Evolutionary conservation across 179 eudicot genomes (phyloP), one percentile per base, ranked within the genome.

Genomic region (Beta corolliflora): DNA sequence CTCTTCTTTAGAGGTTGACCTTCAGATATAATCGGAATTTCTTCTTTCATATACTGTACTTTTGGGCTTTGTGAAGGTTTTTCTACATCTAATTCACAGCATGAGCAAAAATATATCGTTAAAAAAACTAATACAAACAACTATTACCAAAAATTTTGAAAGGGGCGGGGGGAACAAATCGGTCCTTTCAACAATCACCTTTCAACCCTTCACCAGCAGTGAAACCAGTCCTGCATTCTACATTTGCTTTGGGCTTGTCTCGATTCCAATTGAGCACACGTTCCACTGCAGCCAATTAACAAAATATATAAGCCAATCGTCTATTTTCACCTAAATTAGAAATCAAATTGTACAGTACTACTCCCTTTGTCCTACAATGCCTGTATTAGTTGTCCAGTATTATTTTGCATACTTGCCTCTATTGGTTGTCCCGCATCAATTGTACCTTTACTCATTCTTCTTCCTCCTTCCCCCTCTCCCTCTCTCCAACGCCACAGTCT

Each of bases 1-100:
- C 84, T 75, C 70, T 71, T 85, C 80, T 82, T 85, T 21, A 71
- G 11, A 31, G 85, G 80, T 66, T 79, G 85, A 63, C 29, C 56
- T 70, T 79, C 83, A 15, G 81, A 53, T 64, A 9, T 7, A 71
- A 1, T 29, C 4, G 45, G 70, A 11, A 9, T 10, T 66, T 66
- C 70, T 66, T 11, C 2, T 9, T 48, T 48, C 44, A 25, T 6
- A 25, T 36, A 13, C 8, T 63, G 21, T n/a, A n/a, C n/a, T 64
- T 10, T 36, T 64, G 41, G 15, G 25, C 15, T 63, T 1, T 63
- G 36, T 23, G 68, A 21, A 63, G 68, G 15, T 23, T 23, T 46
- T 46, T 46, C 50, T 46, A 46, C 45, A 64, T 77, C 71, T 77
- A 54, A 16, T 61, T 15, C 10, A 54, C 41, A 31, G 58, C 23